A percentile compares a stretch with the other conserved stretches of the same genome.
phyloP scores from a whole-genome alignment of 495 filamentous ascomycete species.

The Trichocladium antarcticum region DNA sequence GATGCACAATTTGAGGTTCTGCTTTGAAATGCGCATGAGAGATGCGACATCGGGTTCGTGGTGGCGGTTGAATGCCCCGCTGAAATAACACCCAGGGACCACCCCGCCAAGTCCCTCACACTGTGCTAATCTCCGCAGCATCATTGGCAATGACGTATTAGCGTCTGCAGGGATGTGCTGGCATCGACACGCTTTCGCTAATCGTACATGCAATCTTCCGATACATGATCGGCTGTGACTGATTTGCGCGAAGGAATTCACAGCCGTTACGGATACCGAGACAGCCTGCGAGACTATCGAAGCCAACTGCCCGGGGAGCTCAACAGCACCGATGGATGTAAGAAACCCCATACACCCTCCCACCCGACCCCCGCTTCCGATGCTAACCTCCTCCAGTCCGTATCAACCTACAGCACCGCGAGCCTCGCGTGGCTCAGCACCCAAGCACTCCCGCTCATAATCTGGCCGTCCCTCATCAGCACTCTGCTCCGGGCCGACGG shows the following conservation, averaged over 20 bases:
- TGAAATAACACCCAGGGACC: background rate
- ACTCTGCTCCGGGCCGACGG: slow-evolving; percentile 37
- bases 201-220: too few species aligned
- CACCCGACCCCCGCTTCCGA: background rate
- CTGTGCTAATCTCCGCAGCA: slow-evolving; percentile 7
- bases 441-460: slow-evolving; percentile 54
- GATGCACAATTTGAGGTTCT: slow-evolving; percentile 15
- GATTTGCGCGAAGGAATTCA: too few species aligned
- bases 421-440: slow-evolving; percentile 55
- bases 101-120: slow-evolving; percentile 2
- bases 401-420: slow-evolving; percentile 54
- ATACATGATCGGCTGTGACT: too few species aligned
- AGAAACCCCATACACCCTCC: background rate
- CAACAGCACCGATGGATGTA: background rate
- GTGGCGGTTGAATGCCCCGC: slow-evolving; percentile 11
- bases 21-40: slow-evolving; percentile 31
- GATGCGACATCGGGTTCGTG: slow-evolving; percentile 27
- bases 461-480: slow-evolving; percentile 54
- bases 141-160: slow-evolving; percentile 13
- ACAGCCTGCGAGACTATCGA: background rate
- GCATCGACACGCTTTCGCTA: too few species aligned
- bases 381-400: slow-evolving; percentile 37
- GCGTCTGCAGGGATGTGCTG: background rate
- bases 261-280: too few species aligned
- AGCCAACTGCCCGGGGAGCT: too few species aligned